These are phyloP conservation scores for Mycena belliarum DNA, from an alignment of 768 basidiomycete species.

Conservation along the genomic window DNA sequence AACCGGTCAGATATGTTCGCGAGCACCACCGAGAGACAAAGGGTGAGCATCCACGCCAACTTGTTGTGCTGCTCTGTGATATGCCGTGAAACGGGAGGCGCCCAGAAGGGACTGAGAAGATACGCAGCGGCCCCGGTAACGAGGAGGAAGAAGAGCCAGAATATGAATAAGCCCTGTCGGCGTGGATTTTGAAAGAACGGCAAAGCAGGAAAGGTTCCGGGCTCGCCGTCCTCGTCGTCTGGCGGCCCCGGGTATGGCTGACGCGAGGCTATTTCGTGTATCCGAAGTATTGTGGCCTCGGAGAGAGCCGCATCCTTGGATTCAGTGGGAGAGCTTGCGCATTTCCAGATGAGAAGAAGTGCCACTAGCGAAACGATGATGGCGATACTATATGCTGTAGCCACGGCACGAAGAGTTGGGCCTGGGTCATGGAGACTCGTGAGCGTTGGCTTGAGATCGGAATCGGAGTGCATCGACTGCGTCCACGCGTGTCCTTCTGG, in stretches of 20 bases:
- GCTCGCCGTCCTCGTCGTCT: constrained; percentile 13
- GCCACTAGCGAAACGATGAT: background rate
- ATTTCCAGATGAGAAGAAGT: background rate
- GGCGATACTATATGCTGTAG: constrained; percentile 6
- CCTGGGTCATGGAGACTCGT: background rate
- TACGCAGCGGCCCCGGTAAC: background rate
- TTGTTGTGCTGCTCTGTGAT: constrained; percentile 4
- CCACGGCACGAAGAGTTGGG: background rate
- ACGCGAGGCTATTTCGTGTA: constrained; percentile 13
- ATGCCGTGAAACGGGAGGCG: background rate
- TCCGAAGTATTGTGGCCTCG: constrained; percentile 11
- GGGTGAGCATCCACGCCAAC: constrained; percentile 10
- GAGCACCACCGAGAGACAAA: constrained; percentile 5
- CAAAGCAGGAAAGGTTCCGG: constrained; percentile 9
- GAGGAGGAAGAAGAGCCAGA: constrained; percentile 14
- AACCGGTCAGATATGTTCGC: constrained; percentile 7
- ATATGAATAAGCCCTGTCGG: constrained; percentile 19
- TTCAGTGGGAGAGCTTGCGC: background rate
- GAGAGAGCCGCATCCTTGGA: constrained; percentile 6
- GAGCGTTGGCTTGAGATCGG: background rate
- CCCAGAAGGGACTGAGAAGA: constrained; percentile 8
- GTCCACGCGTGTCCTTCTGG: background rate
- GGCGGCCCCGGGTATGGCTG: constrained; percentile 15
- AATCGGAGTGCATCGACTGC: background rate
- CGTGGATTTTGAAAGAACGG: constrained; percentile 10